phyloP scores from a whole-genome alignment of 177 flowering plant genomes.

The Tripterygium wilfordii region DNA sequence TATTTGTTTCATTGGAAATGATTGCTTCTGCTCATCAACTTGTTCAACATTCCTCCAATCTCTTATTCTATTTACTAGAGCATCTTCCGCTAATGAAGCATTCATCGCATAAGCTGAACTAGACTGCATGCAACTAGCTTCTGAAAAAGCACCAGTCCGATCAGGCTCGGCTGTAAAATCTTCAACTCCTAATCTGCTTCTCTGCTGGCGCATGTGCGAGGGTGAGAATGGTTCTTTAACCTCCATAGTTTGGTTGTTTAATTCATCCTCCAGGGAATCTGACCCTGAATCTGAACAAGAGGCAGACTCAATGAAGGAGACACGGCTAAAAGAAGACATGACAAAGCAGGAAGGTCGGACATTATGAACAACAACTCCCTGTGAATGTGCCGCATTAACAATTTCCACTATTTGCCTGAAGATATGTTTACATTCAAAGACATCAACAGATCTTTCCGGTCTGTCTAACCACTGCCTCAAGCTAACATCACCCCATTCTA shows the following conservation, averaged over 20 bases:
- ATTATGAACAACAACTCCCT: conserved; percentile 79
- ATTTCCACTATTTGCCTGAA: conserved; percentile 85
- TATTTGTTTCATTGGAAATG: conserved; percentile 73
- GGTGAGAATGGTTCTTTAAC: conserved; percentile 28
- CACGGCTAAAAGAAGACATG: conserved; percentile 84
- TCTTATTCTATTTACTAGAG: conserved; percentile 22
- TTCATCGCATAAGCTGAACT: conserved; percentile 28
- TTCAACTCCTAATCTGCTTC: conserved; percentile 21
- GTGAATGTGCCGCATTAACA: conserved; percentile 76
- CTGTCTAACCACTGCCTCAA: conserved; percentile 94
- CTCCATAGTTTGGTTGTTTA: conserved; percentile 29
- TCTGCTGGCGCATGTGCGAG: conserved; percentile 17
- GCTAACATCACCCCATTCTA: conserved; percentile 68
- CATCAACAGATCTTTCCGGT: conserved; percentile 62
- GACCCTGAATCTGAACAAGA: conserved; percentile 92
- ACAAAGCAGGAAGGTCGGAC: conserved; percentile 96
- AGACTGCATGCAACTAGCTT: conserved; percentile 53
- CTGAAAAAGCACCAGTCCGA: conserved; percentile 31
- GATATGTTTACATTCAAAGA: conserved; percentile 76
- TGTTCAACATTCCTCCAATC: conserved; percentile 25
- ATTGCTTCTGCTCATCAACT: conserved; percentile 38
- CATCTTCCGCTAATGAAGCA: conserved; percentile 22
- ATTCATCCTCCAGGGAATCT: conserved; percentile 57
- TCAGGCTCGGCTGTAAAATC: conserved; percentile 12
- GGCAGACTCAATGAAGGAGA: conserved; percentile 89